Evolutionary conservation across 192 early-diverging fungal species (phyloP), one percentile per base, ranked within the genome.

Genomic region (Pilaira anomala): DNA sequence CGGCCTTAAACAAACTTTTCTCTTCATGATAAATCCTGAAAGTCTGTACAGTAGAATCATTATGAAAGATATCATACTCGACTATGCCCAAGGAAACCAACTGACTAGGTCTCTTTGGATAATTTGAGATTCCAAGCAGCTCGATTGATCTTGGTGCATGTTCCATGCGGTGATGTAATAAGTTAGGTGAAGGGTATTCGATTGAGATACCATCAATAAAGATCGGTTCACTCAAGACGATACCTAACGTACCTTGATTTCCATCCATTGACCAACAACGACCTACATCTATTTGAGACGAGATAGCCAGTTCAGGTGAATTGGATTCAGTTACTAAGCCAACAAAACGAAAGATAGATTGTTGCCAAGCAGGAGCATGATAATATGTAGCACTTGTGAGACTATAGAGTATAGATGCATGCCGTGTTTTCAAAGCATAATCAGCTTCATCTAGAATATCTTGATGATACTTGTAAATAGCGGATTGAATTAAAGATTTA

Each of bases 231-330:
- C 78, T 74, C 60, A 91, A 58, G 7, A 76, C 80, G 13, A 91
- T 78, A 0, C 78, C 86, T 19, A 91, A 51, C 39, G 83, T 78
- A 1, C 89, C 89, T 7, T 68, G 28, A 26, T 71, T 70, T 19
- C 89, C 89, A 3, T 66, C 69, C 81, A 91, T 87, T 0, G 88
- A 78, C 89, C 89, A 91, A 68, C 89, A 91, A 67, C 87, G 80
- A 39, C 89, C 89, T 7, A 86, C 73, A 36, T 84, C 71, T 21
- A 80, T 77, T 28, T 72, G 66, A 8, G 78, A 75, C 25, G 68
- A 52, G 13, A 83, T 61, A 2, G 75, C 81, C 13, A 65, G 75
- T n/a, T 69, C 60, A 0, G 81, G 66, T 1, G 73, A 55, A 24
- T 63, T 19, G 16, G 1, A 5, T 6, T 18, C 2, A 6, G 1